Evolutionary conservation across 2,329 filamentous ascomycete genomes (phyloP).

Genomic region (Fusarium sp.): DNA sequence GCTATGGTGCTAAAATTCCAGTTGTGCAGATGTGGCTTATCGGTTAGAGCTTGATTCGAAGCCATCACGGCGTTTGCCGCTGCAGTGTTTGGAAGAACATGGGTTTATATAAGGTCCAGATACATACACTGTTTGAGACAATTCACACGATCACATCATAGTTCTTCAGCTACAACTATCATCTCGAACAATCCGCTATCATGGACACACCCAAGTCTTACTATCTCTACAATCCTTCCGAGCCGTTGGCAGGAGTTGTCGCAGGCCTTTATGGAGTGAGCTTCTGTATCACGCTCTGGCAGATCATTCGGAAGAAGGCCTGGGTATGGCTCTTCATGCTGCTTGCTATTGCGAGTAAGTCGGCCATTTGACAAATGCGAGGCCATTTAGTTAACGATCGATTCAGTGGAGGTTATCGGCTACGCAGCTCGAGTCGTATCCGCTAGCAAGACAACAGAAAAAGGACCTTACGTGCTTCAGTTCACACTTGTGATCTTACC

Average conservation of each 20-base stretch:
- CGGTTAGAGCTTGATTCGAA: neutral
- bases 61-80: neutral
- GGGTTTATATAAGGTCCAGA: neutral
- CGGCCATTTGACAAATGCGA: rapidly evolving
- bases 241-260: constrained; percentile 26
- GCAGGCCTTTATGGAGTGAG: constrained; percentile 29
- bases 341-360: constrained; percentile 30
- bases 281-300: constrained; percentile 25
- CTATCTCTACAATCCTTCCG: constrained; percentile 32
- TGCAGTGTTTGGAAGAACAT: neutral
- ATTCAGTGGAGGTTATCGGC: constrained; percentile 26
- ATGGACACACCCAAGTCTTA: constrained; percentile 23
- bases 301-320: constrained; percentile 27
- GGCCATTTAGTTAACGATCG: neutral
- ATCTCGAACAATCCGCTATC: neutral
- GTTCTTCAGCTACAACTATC: neutral
- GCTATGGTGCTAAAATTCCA: neutral
- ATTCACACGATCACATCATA: neutral
- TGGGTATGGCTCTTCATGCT: constrained; percentile 36
- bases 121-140: neutral
- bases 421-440: constrained; percentile 29
- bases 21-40: neutral
- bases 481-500: constrained; percentile 36
- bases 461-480: constrained; percentile 31
- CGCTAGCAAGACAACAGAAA: constrained; percentile 20